A percentile compares a stretch with the other conserved stretches of the same genome.
These are phyloP conservation scores for Scytalidium sp. DNA, from an alignment of 2,329 filamentous ascomycete species.

Conservation along the genomic window DNA sequence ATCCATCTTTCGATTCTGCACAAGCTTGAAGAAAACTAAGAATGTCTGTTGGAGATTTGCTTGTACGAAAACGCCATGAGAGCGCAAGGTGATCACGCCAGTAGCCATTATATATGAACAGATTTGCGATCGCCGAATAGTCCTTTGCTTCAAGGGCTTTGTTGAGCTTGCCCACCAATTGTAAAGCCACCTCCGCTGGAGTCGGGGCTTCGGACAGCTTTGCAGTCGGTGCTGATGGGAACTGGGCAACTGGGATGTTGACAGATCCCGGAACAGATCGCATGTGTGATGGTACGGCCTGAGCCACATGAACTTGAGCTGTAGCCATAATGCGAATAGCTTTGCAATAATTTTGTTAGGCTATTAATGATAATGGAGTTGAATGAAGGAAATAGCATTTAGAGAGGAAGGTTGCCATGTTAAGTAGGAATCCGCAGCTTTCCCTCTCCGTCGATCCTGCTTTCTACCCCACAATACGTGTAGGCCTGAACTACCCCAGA, in stretches of 20 bases:
- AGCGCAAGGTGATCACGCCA: constrained; percentile 59
- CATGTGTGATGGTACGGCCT: constrained; percentile 33
- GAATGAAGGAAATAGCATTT: too few relatives aligned
- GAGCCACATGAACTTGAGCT: constrained; percentile 8
- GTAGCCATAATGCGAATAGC: too few relatives aligned
- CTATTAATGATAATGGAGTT: too few relatives aligned
- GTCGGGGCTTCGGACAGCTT: constrained; percentile 28
- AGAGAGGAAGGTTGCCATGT: too few relatives aligned
- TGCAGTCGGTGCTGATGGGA: constrained; percentile 32
- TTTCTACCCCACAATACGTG: too few relatives aligned
- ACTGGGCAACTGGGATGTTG: constrained; percentile 47
- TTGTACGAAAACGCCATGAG: constrained; percentile 53
- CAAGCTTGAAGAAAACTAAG: constrained; percentile 32
- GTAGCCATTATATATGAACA: constrained; percentile 46
- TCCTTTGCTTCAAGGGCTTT: constrained; percentile 33
- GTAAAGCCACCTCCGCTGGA: constrained; percentile 36
- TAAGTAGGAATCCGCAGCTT: too few relatives aligned
- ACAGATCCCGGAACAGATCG: constrained; percentile 50
- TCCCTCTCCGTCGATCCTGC: too few relatives aligned
- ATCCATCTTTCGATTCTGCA: constrained; percentile 33
- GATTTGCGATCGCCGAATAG: constrained; percentile 26
- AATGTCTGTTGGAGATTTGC: constrained; percentile 41
- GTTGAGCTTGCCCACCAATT: constrained; percentile 39
- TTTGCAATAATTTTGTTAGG: too few relatives aligned
- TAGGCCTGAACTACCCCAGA: too few relatives aligned